A percentile compares a stretch with the other conserved stretches of the same genome.
Conservation (phyloP, 2,329 filamentous ascomycete species). For the Lasiodiplodia citricola region DNA sequence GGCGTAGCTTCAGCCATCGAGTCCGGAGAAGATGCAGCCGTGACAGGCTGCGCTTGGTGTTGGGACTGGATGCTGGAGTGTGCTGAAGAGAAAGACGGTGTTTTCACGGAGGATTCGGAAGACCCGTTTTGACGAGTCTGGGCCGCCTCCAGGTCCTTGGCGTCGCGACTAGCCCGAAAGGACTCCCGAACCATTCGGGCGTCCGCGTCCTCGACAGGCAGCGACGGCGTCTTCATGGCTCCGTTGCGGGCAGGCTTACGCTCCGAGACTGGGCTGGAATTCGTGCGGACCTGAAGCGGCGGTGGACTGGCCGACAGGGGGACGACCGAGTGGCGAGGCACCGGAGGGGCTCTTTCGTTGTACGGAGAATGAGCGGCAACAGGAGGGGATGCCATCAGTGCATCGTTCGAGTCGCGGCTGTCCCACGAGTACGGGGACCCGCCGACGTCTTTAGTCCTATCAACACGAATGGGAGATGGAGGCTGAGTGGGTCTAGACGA, state of each 20-base stretch:
- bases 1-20: conserved; percentile 20
- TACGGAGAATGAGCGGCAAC: conserved; percentile 40
- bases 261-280: conserved; percentile 15
- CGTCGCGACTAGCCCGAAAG: conserved; percentile 27
- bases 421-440: conserved; percentile 59
- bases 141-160: conserved; percentile 15
- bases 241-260: conserved; percentile 19
- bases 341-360: conserved; percentile 15
- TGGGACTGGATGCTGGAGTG: conserved; percentile 19
- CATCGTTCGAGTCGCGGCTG: conserved; percentile 57
- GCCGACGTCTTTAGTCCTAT: conserved; percentile 45
- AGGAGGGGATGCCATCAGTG: conserved; percentile 50
- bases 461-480: conserved; percentile 24
- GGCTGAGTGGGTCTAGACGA: conserved; percentile 17
- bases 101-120: conserved; percentile 25
- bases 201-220: conserved; percentile 37
- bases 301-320: conserved; percentile 9
- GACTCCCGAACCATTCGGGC: conserved; percentile 38
- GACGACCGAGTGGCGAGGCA: conserved; percentile 4
- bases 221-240: conserved; percentile 3
- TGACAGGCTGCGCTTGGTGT: conserved; percentile 16
- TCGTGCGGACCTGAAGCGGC: conserved; percentile 16
- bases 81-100: conserved; percentile 21
- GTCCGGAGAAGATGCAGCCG: conserved; percentile 19
- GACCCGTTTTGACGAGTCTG: conserved; percentile 16